Conservation (phyloP, 345 rosid species). For the Raphanus sativus region DNA sequence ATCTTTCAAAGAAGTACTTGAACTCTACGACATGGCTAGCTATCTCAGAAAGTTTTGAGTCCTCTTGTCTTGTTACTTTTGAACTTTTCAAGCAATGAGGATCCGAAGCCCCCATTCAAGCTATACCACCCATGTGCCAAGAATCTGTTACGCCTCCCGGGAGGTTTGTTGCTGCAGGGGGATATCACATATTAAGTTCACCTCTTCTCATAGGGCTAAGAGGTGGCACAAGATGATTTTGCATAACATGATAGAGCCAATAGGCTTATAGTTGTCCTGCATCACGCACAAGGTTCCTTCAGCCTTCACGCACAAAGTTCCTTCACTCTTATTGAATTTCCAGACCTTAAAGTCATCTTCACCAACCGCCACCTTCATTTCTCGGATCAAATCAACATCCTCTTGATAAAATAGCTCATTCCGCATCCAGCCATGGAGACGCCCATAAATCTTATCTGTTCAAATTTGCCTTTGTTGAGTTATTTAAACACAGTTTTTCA, state of each 20-base stretch:
- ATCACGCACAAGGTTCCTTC: too few species aligned
- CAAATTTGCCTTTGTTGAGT: too few species aligned
- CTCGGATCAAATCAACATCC: too few species aligned
- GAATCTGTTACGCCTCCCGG: slow-evolving; percentile 48
- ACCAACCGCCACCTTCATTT: too few species aligned
- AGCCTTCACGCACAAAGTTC: too few species aligned
- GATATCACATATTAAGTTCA: slow-evolving; percentile 53
- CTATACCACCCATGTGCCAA: slow-evolving; percentile 54
- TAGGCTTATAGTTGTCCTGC: slow-evolving; percentile 30
- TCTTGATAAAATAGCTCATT: too few species aligned
- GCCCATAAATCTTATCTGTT: too few species aligned
- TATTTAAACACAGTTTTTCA: too few species aligned
- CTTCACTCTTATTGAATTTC: too few species aligned
- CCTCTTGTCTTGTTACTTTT: slow-evolving; percentile 56
- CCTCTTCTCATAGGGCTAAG: slow-evolving; percentile 59
- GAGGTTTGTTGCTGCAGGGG: slow-evolving; percentile 40
- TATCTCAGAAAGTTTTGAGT: slow-evolving; percentile 70
- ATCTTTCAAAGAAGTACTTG: slow-evolving; percentile 42
- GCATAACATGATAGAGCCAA: slow-evolving; percentile 54
- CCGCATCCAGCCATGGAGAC: too few species aligned
- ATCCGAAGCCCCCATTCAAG: slow-evolving; percentile 54
- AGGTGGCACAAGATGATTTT: slow-evolving; percentile 53
- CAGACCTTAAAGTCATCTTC: too few species aligned
- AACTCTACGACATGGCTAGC: slow-evolving; percentile 73
- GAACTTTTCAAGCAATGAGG: slow-evolving; percentile 74